Evolutionary conservation across 148 eudicot genomes (phyloP).

Genomic region (Diospyros kaki): DNA sequence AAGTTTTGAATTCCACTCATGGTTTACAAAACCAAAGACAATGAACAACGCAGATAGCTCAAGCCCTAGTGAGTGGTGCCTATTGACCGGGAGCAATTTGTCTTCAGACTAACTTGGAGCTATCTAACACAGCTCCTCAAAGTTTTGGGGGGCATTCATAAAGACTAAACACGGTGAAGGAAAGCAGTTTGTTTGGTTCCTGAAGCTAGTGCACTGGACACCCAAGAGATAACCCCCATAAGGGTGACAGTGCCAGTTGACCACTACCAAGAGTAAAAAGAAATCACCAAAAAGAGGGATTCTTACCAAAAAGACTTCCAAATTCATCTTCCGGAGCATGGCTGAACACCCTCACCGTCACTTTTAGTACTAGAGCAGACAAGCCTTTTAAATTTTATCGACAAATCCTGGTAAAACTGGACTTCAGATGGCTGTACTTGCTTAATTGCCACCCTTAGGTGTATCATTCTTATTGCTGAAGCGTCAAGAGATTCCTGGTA

Average conservation of each 20-base stretch:
- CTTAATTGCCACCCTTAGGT: conserved; percentile 51
- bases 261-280: not conserved
- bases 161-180: too few species aligned
- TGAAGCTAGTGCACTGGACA: not conserved
- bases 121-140: too few species aligned
- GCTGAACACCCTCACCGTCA: conserved; percentile 28
- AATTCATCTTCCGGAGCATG: conserved; percentile 27
- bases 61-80: too few species aligned
- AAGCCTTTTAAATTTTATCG: conserved; percentile 62
- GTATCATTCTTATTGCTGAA: conserved; percentile 70
- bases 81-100: too few species aligned
- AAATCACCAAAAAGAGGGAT: not conserved
- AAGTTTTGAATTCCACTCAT: too few species aligned
- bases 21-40: too few species aligned
- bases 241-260: not conserved
- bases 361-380: conserved; percentile 41
- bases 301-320: conserved; percentile 38
- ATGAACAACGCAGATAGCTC: too few species aligned
- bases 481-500: conserved; percentile 65
- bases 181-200: not conserved
- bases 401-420: conserved; percentile 55
- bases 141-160: too few species aligned
- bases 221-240: not conserved
- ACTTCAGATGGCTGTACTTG: conserved; percentile 67
- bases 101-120: too few species aligned